phyloP scores from a whole-genome alignment of 768 basidiomycete genomes.

The Sistotremastrum niveocremeum region DNA sequence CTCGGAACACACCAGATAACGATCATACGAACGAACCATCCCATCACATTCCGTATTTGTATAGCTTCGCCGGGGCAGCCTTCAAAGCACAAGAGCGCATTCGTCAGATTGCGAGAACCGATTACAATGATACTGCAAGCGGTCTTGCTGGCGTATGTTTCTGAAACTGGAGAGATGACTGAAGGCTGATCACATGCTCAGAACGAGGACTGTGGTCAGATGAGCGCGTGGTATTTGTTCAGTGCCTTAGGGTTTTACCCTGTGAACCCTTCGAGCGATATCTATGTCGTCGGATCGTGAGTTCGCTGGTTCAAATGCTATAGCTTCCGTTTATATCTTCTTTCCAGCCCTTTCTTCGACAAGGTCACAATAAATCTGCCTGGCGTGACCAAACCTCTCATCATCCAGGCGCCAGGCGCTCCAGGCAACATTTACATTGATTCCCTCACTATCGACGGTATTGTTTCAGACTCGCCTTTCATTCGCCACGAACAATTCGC shows the following conservation, averaged over 20 bases:
- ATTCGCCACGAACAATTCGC: slow-evolving; percentile 50
- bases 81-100: slow-evolving; percentile 61
- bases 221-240: slow-evolving; percentile 84
- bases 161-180: not conserved
- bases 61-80: slow-evolving; percentile 57
- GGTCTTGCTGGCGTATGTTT: slow-evolving; percentile 58
- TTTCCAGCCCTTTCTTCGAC: slow-evolving; percentile 36
- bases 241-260: slow-evolving; percentile 76
- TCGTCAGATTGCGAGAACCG: slow-evolving; percentile 42
- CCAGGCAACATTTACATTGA: slow-evolving; percentile 46
- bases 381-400: slow-evolving; percentile 23
- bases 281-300: slow-evolving; percentile 66
- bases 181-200: slow-evolving; percentile 14
- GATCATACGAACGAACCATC: slow-evolving; percentile 82
- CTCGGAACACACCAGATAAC: slow-evolving; percentile 42
- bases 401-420: slow-evolving; percentile 44
- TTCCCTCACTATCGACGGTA: slow-evolving; percentile 43
- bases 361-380: slow-evolving; percentile 44
- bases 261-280: slow-evolving; percentile 65
- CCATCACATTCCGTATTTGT: slow-evolving; percentile 78
- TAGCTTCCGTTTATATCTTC: not conserved
- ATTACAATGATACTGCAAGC: slow-evolving; percentile 56
- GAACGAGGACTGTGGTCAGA: slow-evolving; percentile 87
- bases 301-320: slow-evolving; percentile 18
- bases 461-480: slow-evolving; percentile 27